Base-by-base conservation (phyloP, 768 basidiomycete species). In the Lactarius quietus region DNA sequence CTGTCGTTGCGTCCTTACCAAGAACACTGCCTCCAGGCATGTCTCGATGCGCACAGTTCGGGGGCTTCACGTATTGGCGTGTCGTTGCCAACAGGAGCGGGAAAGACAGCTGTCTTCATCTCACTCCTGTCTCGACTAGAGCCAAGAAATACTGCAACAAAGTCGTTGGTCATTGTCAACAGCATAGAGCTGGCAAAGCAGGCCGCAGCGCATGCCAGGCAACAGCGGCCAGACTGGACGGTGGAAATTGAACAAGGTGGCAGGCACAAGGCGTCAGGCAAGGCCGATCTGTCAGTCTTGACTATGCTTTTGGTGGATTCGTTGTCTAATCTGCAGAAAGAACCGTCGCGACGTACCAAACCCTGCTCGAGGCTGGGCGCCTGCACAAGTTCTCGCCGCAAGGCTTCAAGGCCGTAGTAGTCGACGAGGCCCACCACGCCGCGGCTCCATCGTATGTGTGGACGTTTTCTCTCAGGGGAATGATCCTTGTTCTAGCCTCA, bases 371-470 rank as follows among this genome's bases (percentile, higher is more conserved):
- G 62, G 74, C 80, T 6, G 76, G 82, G 10, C 82, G 92, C 23
- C 72, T 94, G 61, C 79, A 79, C 7, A 96, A 95, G 73, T 96
- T 95, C 73, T 80, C 87, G 71, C 88, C 89, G 3, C 71, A 74
- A 12, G 71, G 67, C 54, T 75, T 92, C 67, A 93, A 89, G 71
- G 89, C 88, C 18, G 80, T 97, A 64, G 86, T 96, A 53, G 80
- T 97, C 3, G 95, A 97, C 71, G 95, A 97, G 76, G 95, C 95
- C 0, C 96, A 98, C 73, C 96, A 98, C 75, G 91, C 95, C 33
- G 95, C 92, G 43, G 92, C 95, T 10, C 87, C 89, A 35, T 94
- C 95, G 86, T 95, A 77, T 61, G 86, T 62, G 38, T 6, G 26
- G 29, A 36, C 78, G 39, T n/a, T 20, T n/a, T n/a, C n/a, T 43